Evolutionary conservation across 768 basidiomycete genomes (phyloP), one percentile per base, ranked within the genome.

Genomic region (Agaricus bisporus): DNA sequence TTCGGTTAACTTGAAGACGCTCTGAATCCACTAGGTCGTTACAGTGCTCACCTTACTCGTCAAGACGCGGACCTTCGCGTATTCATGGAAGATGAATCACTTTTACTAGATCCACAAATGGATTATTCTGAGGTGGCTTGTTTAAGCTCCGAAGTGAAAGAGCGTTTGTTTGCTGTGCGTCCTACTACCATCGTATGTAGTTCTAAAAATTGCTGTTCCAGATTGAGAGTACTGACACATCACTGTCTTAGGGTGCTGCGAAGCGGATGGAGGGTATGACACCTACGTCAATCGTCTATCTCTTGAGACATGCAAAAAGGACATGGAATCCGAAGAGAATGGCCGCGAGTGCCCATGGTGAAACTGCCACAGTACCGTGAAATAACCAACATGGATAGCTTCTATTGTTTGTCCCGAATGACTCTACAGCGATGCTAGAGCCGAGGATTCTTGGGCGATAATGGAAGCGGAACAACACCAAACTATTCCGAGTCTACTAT

Each of bases 241-340:
- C 39, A 32, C 41, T 35, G 28, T 58, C 10, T 7, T 51, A 93
- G 91, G 92, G 92, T n/a, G 87, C 88, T 3, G 93, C 88, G 14
- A 93, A 92, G 66, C 74, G 92, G 25, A 92, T 95, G 82, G 92
- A 95, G 64, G 93, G 93, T 7, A 90, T 95, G 80, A 95, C 93
- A 3, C 92, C 92, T 2, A 77, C 84, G 0, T 81, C 82, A 0
- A 70, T 88, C n/a, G 74, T 91, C 11, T 73, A 74, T 38, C 64
- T 95, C 22, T 70, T 94, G 57, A 80, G 77, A 60, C 77, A 89
- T 63, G 83, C 88, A 5, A 78, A 76, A 56, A 64, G 72, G 53
- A 75, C 70, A 15, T 70, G 68, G 66, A 57, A 48, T 2, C 17
- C 46, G 8, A 46, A 41, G 20, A 54, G 41, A 37, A 54, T 48